Conservation (phyloP, 2,329 filamentous ascomycete species). For the Thermothelomyces thermophilus region DNA sequence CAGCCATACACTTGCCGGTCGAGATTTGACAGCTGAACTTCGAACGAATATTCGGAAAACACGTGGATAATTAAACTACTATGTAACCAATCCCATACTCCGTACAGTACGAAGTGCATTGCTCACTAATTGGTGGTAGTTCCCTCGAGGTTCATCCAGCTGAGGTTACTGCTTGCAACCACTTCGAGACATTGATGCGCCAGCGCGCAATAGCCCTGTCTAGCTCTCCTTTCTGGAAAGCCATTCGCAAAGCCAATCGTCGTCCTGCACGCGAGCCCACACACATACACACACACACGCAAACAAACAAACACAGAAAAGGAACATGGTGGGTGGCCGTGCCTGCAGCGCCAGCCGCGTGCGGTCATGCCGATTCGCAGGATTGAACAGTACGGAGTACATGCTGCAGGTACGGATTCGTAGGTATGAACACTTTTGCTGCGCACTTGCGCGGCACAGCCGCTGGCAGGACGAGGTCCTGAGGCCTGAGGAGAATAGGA, state of each 20-base stretch:
- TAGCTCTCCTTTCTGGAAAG: slow-evolving; percentile 4
- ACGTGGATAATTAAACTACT: too few relatives aligned
- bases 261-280: neutral
- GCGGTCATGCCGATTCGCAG: too few relatives aligned
- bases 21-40: neutral
- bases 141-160: neutral
- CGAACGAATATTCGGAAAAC: too few relatives aligned
- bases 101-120: too few relatives aligned
- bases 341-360: neutral
- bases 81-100: too few relatives aligned
- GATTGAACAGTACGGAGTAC: too few relatives aligned
- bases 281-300: neutral
- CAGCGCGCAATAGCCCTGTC: neutral
- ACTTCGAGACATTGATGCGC: neutral
- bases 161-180: neutral
- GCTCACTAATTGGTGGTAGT: too few relatives aligned
- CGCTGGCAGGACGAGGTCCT: too few relatives aligned
- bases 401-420: too few relatives aligned
- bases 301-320: neutral
- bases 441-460: too few relatives aligned
- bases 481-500: neutral
- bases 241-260: neutral
- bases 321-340: neutral
- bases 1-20: too few relatives aligned
- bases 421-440: too few relatives aligned